Conservation (phyloP, 805 yeast species). For the Candida ficus region DNA sequence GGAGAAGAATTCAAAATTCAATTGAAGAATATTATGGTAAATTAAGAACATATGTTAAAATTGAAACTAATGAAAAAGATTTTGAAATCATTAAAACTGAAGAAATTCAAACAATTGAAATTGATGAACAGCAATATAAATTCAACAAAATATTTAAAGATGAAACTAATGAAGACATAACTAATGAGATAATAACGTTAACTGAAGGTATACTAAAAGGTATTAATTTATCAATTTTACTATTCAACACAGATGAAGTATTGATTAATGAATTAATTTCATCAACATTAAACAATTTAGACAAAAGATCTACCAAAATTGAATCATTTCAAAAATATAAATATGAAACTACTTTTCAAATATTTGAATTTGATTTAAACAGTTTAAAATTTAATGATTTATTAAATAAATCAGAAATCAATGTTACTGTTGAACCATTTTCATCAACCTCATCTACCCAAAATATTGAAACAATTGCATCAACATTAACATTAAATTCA, state of each 20-base stretch:
- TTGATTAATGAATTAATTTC: neutral
- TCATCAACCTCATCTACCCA: no score
- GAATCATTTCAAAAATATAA: conserved; percentile 1
- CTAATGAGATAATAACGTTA: conserved; percentile 8
- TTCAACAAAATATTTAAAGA: conserved; percentile 12
- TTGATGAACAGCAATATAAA: neutral
- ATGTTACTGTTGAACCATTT: no score
- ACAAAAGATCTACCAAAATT: neutral
- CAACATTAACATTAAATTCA: neutral
- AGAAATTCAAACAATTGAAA: conserved; percentile 1
- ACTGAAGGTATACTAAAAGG: conserved; percentile 12
- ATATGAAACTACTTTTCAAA: conserved; percentile 1
- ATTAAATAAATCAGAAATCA: neutral
- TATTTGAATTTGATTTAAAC: neutral
- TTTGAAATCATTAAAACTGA: neutral
- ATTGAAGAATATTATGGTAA: conserved; percentile 36
- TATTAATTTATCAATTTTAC: neutral
- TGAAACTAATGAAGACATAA: neutral
- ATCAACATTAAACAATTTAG: neutral
- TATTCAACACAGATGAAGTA: neutral
- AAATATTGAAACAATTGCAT: no score
- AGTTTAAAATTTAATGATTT: neutral
- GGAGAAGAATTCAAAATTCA: conserved; percentile 44
- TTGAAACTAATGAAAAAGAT: neutral
- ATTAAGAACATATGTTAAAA: conserved; percentile 24